Evolutionary conservation across 257 asterid species (phyloP).

Genomic region (Solanum peruvianum): DNA sequence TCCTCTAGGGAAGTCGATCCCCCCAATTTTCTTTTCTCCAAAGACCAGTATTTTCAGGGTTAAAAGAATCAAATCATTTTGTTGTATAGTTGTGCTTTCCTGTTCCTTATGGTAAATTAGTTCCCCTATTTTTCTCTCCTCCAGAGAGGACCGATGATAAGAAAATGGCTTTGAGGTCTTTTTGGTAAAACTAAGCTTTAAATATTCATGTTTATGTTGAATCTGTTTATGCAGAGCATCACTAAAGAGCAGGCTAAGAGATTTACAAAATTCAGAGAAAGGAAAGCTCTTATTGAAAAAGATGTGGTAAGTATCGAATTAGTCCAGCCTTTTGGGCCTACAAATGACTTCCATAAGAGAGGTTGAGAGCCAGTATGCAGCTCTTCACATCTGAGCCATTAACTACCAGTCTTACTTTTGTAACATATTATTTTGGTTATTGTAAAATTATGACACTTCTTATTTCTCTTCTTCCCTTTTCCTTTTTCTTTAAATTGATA

Average conservation of each 20-base stretch:
- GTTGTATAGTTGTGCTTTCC: neutral
- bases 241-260: slow-evolving; percentile 72
- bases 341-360: neutral
- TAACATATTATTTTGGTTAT: neutral
- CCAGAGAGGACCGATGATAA: neutral
- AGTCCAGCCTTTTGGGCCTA: neutral
- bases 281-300: slow-evolving; percentile 94
- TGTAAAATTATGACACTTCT: neutral
- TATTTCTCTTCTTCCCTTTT: neutral
- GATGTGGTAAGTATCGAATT: slow-evolving; percentile 64
- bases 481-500: neutral
- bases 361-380: neutral
- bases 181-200: neutral
- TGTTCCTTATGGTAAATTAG: neutral
- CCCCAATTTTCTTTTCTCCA: neutral
- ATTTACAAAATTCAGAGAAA: slow-evolving; percentile 93
- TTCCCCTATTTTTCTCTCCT: neutral
- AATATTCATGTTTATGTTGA: neutral
- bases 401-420: neutral
- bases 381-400: neutral
- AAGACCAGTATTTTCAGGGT: neutral
- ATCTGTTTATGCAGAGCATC: slow-evolving; percentile 51
- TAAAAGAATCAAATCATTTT: neutral
- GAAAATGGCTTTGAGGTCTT: neutral
- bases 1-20: neutral